Percentiles rank a stretch among this genome's conserved stretches.
phyloP scores from a whole-genome alignment of 176 grass and related monocot species.

The Luzula sylvatica region DNA sequence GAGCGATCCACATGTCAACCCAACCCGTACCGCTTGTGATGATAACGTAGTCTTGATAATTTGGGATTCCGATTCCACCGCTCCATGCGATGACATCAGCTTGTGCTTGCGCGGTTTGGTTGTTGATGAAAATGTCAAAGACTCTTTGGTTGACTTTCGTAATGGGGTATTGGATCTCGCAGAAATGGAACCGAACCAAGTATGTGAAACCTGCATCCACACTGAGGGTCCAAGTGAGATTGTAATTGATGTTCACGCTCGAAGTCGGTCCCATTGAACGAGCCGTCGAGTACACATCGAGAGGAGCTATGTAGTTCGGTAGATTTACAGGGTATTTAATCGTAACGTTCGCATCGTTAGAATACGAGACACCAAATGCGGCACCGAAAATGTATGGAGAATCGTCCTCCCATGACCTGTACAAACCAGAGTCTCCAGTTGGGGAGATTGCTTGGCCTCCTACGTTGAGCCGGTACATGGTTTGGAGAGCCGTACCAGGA shows the following conservation, averaged over 20 bases:
- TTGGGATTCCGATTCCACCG: conserved; percentile 31
- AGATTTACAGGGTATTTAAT: conserved; percentile 31
- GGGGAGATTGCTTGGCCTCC: conserved; percentile 60
- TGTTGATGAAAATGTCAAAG: conserved; percentile 68
- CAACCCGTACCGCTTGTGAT: conserved; percentile 26
- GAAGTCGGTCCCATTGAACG: conserved; percentile 65
- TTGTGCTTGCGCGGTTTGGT: conserved; percentile 24
- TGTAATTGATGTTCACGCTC: conserved; percentile 44
- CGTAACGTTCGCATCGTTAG: conserved; percentile 45
- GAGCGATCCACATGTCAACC: conserved; percentile 54
- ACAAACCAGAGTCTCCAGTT: conserved; percentile 51
- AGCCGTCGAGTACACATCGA: conserved; percentile 60
- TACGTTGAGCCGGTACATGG: conserved; percentile 79
- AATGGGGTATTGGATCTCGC: conserved; percentile 55
- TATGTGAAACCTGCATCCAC: conserved; percentile 73
- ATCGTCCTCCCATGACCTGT: conserved; percentile 61
- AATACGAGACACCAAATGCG: conserved; percentile 37
- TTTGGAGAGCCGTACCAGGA: conserved; percentile 34
- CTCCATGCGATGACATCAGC: conserved; percentile 66
- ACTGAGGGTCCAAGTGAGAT: conserved; percentile 64
- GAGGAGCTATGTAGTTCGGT: conserved; percentile 49
- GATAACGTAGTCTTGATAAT: conserved; percentile 52
- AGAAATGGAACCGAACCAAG: conserved; percentile 82
- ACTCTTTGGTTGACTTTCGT: conserved; percentile 58
- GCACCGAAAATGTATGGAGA: conserved; percentile 48